Conservation (phyloP, 129 eudicot species). For the Centella asiatica region DNA sequence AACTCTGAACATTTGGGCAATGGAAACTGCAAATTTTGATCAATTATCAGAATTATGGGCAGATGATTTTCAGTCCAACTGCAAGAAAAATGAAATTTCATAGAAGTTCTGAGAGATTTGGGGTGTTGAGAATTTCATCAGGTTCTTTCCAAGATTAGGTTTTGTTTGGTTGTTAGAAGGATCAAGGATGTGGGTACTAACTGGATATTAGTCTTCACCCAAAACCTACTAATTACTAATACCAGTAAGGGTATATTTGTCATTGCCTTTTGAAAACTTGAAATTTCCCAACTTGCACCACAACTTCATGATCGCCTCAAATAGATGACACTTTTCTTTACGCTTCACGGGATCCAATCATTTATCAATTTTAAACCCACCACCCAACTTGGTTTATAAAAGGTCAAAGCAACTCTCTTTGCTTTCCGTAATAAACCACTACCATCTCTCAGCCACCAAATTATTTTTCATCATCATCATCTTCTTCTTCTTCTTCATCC, state of each 20-base stretch:
- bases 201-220: background rate
- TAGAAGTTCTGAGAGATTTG: background rate
- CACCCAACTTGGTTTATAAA: constrained; percentile 27
- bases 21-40: no score
- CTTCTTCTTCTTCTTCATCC: no score
- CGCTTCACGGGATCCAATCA: constrained; percentile 19
- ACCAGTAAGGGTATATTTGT: constrained; percentile 18
- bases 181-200: background rate
- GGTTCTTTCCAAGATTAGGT: background rate
- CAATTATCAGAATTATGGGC: no score
- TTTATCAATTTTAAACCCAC: constrained; percentile 23
- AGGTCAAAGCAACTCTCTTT: constrained; percentile 14
- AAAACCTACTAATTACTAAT: no score
- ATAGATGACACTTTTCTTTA: constrained; percentile 18
- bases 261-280: constrained; percentile 2
- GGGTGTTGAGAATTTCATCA: background rate
- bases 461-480: constrained; percentile 1
- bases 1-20: no score
- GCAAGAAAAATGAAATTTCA: no score
- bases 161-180: no score
- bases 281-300: constrained; percentile 30
- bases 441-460: constrained; percentile 19
- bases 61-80: no score
- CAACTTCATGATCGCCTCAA: constrained; percentile 13
- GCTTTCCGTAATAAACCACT: constrained; percentile 11